A percentile compares a stretch with the other conserved stretches of the same genome.
Evolutionary conservation across 140 eudicot genomes (phyloP).

Genomic region (Oenanthe javanica): DNA sequence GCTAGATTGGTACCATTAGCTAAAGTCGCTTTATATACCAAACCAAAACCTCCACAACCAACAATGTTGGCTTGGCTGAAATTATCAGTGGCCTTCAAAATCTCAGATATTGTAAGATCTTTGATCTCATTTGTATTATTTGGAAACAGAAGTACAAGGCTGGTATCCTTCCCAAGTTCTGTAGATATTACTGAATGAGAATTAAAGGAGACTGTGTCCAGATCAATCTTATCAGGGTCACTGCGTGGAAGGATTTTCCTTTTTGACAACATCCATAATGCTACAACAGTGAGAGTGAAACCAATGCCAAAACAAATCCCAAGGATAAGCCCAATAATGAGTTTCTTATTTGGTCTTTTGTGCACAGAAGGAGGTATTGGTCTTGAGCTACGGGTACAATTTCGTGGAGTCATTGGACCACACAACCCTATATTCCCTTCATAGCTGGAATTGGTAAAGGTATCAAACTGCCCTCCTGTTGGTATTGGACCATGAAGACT

Average conservation of each 20-base stretch:
- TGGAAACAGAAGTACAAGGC: constrained; percentile 51
- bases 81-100: constrained; percentile 61
- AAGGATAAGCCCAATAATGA: constrained; percentile 40
- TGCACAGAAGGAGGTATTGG: constrained; percentile 11
- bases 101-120: constrained; percentile 44
- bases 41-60: constrained; percentile 73
- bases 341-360: constrained; percentile 36
- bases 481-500: constrained; percentile 61
- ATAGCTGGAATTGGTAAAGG: constrained; percentile 40
- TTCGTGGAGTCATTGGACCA: constrained; percentile 35
- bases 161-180: constrained; percentile 41
- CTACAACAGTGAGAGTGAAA: constrained; percentile 37
- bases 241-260: constrained; percentile 54
- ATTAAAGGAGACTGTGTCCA: constrained; percentile 40
- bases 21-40: constrained; percentile 64
- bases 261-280: constrained; percentile 47
- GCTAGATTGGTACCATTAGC: constrained; percentile 53
- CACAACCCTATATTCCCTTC: constrained; percentile 51
- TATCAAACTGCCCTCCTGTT: constrained; percentile 71
- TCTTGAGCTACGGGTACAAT: constrained; percentile 18
- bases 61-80: constrained; percentile 65
- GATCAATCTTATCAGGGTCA: constrained; percentile 39
- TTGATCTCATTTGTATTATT: constrained; percentile 33
- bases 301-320: constrained; percentile 53
- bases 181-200: constrained; percentile 43